These are phyloP conservation scores for Cutaneotrichosporon mucoides DNA, from an alignment of 1,284 basidiomycete genomes.

Conservation along the genomic window DNA sequence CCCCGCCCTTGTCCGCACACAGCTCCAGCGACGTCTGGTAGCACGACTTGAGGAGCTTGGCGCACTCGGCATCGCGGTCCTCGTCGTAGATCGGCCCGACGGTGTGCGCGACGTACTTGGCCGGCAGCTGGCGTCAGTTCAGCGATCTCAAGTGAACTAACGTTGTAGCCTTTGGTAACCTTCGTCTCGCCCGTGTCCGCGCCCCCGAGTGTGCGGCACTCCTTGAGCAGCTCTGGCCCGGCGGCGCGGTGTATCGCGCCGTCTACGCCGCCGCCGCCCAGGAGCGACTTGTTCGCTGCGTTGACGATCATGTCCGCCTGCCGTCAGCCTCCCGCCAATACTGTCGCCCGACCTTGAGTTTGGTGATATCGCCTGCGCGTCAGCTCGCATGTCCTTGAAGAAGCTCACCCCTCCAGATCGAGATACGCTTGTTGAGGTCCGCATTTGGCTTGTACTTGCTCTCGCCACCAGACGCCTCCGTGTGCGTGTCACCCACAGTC, in stretches of 20 bases:
- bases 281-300: constrained; percentile 72
- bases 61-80: constrained; percentile 52
- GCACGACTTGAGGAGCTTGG: constrained; percentile 63
- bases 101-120: constrained; percentile 75
- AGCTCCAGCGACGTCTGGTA: constrained; percentile 65
- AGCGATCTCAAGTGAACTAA: constrained; percentile 18
- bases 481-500: constrained; percentile 20
- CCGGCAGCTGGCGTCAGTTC: constrained; percentile 47
- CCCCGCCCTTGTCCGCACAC: constrained; percentile 59
- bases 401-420: constrained; percentile 37
- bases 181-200: constrained; percentile 69
- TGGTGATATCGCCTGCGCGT: constrained; percentile 43
- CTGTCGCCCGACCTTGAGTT: constrained; percentile 31
- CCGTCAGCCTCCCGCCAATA: neutral
- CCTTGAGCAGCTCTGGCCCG: constrained; percentile 64
- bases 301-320: constrained; percentile 76
- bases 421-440: constrained; percentile 29
- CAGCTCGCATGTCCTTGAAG: constrained; percentile 1
- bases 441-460: neutral
- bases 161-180: constrained; percentile 43
- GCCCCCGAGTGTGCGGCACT: constrained; percentile 67
- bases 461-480: too few species aligned
- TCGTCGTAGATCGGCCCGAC: constrained; percentile 76
- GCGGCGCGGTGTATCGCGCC: constrained; percentile 68
- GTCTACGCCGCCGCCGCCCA: constrained; percentile 58